Evolutionary conservation across 331 rosid genomes (phyloP).

Genomic region (Phaseolus coccineus): DNA sequence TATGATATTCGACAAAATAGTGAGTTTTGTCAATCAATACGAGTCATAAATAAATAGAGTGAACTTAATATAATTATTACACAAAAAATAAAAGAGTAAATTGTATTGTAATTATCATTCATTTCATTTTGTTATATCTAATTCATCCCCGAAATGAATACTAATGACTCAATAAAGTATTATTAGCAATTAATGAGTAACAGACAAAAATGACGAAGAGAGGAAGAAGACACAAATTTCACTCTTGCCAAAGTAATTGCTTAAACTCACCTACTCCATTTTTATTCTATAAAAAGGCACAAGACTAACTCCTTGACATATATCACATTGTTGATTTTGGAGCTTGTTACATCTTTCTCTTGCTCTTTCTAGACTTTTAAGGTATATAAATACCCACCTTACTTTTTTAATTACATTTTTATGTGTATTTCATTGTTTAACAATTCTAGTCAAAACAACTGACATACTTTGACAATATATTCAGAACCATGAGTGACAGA

Average conservation of each 20-base stretch:
- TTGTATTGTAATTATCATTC: neutral
- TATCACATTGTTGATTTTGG: neutral
- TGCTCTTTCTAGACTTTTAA: neutral
- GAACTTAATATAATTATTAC: neutral
- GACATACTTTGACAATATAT: neutral
- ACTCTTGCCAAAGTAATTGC: neutral
- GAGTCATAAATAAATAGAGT: neutral
- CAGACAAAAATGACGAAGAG: neutral
- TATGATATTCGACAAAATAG: neutral
- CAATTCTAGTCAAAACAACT: constrained; percentile 36
- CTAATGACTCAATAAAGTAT: neutral
- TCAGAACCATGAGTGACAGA: constrained; percentile 65
- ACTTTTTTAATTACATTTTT: neutral
- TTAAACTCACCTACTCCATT: neutral
- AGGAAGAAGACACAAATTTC: neutral
- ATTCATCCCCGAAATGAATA: neutral
- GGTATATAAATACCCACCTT: neutral
- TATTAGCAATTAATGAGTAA: neutral
- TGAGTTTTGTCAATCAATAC: neutral
- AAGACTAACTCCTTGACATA: neutral
- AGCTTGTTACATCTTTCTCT: neutral
- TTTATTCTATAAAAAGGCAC: neutral
- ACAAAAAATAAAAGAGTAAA: neutral
- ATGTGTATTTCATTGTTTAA: neutral
- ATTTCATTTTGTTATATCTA: neutral